These are phyloP conservation scores for Pleurotus tuoliensis DNA, from an alignment of 768 basidiomycete genomes.

Conservation along the genomic window DNA sequence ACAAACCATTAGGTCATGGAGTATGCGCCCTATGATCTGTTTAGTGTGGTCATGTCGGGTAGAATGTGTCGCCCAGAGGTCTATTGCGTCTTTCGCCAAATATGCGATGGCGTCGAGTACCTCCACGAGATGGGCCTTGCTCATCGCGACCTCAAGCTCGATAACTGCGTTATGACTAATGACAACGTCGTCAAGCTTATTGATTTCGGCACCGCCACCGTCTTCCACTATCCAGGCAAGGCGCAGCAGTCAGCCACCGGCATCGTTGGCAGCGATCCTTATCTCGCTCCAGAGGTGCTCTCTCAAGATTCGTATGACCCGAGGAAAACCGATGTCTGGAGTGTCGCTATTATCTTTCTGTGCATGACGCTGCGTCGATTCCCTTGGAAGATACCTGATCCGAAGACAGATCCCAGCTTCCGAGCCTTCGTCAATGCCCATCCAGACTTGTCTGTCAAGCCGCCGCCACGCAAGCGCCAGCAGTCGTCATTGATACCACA, in stretches of 20 bases:
- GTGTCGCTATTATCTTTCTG: conserved; percentile 96
- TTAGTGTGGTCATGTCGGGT: conserved; percentile 98
- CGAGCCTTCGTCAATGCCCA: conserved; percentile 90
- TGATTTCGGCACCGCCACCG: conserved; percentile 99
- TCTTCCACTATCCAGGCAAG: conserved; percentile 98
- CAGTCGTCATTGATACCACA: neutral
- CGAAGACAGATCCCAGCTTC: conserved; percentile 89
- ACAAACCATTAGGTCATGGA: conserved; percentile 83
- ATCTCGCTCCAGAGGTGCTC: conserved; percentile 96
- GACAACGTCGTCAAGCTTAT: conserved; percentile 96
- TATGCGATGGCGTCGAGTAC: conserved; percentile 96
- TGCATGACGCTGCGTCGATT: conserved; percentile 98
- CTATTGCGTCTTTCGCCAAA: conserved; percentile 98
- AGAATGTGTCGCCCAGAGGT: conserved; percentile 98
- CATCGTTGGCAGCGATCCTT: conserved; percentile 95
- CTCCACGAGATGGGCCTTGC: conserved; percentile 97
- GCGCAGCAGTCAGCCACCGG: conserved; percentile 76
- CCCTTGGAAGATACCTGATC: conserved; percentile 98
- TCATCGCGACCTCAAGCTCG: conserved; percentile 97
- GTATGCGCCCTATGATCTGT: conserved; percentile 97
- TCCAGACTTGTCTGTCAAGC: conserved; percentile 69
- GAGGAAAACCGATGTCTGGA: conserved; percentile 98
- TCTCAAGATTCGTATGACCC: conserved; percentile 83
- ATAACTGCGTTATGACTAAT: conserved; percentile 99
- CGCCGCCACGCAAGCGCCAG: conserved; percentile 29